Conservation (phyloP, 208 protist genomes). For the Acanthamoeba sp. region DNA sequence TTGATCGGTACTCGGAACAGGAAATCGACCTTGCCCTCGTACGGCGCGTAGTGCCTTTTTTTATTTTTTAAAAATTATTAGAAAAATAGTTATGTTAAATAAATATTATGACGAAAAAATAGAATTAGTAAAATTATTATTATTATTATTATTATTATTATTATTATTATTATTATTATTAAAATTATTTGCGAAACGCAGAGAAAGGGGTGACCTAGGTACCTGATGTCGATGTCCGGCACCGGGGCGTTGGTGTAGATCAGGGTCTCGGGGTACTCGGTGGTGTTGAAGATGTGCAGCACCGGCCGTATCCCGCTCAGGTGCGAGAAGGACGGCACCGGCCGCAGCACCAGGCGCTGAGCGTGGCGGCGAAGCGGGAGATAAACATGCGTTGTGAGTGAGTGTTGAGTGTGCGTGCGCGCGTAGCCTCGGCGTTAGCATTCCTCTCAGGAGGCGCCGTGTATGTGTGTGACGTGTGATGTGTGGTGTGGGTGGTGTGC, state of each 20-base stretch:
- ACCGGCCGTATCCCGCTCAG: background rate
- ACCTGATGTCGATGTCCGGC: conserved; percentile 26
- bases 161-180: too few relatives aligned
- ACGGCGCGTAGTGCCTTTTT: conserved; percentile 43
- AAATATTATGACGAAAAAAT: too few relatives aligned
- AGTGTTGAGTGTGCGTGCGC: background rate
- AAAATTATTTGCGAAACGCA: too few relatives aligned
- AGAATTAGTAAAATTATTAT: too few relatives aligned
- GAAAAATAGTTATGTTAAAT: too few relatives aligned
- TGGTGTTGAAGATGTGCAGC: conserved; percentile 9
- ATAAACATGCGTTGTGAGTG: background rate
- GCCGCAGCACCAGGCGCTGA: background rate
- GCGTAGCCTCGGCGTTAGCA: too few relatives aligned
- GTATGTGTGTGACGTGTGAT: too few relatives aligned
- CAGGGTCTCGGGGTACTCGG: background rate
- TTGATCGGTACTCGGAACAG: background rate
- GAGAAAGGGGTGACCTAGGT: too few relatives aligned
- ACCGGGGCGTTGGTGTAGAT: conserved; percentile 30
- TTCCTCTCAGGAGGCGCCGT: too few relatives aligned
- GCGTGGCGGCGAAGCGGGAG: background rate
- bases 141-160: too few relatives aligned
- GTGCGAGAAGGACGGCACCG: background rate
- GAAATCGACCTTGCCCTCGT: conserved; percentile 30
- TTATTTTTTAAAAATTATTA: too few relatives aligned
- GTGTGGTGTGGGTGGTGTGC: too few relatives aligned